These are phyloP conservation scores for Pseudopyrenochaeta lycopersici DNA, from an alignment of 2,329 filamentous ascomycete species.

Conservation along the genomic window DNA sequence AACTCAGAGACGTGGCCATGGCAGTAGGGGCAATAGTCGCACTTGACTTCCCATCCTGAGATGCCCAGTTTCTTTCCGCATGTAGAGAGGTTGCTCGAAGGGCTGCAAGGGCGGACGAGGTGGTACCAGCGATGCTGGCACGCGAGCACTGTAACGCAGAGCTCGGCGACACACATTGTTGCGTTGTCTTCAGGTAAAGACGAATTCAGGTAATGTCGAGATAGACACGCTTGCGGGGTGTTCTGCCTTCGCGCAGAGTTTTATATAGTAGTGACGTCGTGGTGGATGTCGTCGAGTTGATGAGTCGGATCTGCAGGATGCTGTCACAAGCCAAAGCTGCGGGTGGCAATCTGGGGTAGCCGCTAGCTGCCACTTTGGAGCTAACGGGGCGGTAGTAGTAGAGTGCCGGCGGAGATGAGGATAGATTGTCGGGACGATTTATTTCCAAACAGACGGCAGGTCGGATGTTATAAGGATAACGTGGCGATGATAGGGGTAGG, in stretches of 20 bases:
- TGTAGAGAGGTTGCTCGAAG: conserved; percentile 56
- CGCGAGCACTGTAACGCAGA: conserved; percentile 57
- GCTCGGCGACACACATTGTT: conserved; percentile 60
- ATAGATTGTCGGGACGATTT: conserved; percentile 10
- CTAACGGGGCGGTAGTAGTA: conserved; percentile 12
- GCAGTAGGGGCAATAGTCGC: conserved; percentile 59
- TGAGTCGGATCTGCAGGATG: conserved; percentile 4
- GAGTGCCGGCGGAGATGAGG: conserved; percentile 11
- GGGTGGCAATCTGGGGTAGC: conserved; percentile 33
- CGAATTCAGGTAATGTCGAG: conserved; percentile 41
- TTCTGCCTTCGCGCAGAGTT: conserved; percentile 32
- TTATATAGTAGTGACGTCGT: conserved; percentile 30
- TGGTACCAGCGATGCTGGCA: conserved; percentile 62
- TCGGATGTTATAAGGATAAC: conserved; percentile 29
- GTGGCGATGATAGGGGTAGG: conserved; percentile 25
- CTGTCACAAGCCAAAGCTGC: conserved; percentile 28
- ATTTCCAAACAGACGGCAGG: conserved; percentile 18
- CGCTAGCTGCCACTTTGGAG: conserved; percentile 30
- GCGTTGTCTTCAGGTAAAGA: conserved; percentile 32
- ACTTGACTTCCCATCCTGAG: conserved; percentile 60
- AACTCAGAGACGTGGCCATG: conserved; percentile 49
- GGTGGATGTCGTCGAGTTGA: conserved; percentile 23
- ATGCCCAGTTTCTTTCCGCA: conserved; percentile 56
- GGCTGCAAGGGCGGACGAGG: conserved; percentile 54
- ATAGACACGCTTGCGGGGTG: conserved; percentile 27